Evolutionary conservation across 2,329 filamentous ascomycete genomes (phyloP).

Genomic region (Diplodia intermedia): DNA sequence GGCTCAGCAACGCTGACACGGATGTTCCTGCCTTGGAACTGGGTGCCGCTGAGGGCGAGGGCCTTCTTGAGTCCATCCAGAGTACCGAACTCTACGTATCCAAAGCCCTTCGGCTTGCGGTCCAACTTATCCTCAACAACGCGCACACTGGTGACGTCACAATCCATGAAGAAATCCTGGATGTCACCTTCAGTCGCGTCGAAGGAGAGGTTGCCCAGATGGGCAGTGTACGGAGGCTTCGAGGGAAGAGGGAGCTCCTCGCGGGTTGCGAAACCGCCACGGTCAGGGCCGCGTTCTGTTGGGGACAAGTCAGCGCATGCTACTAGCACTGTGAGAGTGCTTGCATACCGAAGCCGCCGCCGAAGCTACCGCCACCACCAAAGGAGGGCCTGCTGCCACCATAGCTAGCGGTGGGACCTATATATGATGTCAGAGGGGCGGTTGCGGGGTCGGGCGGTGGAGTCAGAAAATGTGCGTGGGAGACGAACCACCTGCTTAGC

Average conservation of each 20-base stretch:
- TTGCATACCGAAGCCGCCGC: conserved; percentile 34
- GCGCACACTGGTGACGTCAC: conserved; percentile 86
- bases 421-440: conserved; percentile 31
- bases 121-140: conserved; percentile 97
- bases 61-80: conserved; percentile 92
- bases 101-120: conserved; percentile 94
- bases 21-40: conserved; percentile 87
- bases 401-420: conserved; percentile 54
- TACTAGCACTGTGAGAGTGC: not conserved
- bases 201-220: conserved; percentile 96
- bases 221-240: conserved; percentile 92
- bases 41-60: conserved; percentile 78
- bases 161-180: conserved; percentile 82
- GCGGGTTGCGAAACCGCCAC: conserved; percentile 63
- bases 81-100: conserved; percentile 91
- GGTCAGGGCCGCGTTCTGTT: conserved; percentile 34
- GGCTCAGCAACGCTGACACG: conserved; percentile 96
- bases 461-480: conserved; percentile 17
- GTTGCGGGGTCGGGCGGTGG: conserved; percentile 32
- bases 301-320: conserved; percentile 34
- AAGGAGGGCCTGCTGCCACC: conserved; percentile 57
- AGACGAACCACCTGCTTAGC: conserved; percentile 25
- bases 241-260: conserved; percentile 86
- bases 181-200: conserved; percentile 86
- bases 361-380: conserved; percentile 48